Conservation (phyloP, 2,329 filamentous ascomycete species). For the Fusarium sp. region DNA sequence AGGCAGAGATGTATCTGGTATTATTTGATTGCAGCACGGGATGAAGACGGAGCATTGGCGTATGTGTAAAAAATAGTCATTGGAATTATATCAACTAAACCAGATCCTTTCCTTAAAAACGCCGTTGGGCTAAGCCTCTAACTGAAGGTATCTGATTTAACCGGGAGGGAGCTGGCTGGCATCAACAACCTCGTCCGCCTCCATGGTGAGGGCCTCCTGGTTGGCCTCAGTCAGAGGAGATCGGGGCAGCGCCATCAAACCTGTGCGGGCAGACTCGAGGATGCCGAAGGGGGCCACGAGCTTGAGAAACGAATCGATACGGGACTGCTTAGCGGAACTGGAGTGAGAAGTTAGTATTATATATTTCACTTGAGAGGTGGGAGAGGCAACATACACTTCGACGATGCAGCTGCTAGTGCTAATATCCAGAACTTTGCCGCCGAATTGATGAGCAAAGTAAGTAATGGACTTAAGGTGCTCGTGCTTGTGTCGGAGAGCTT, state of each 20-base stretch:
- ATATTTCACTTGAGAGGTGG: not conserved
- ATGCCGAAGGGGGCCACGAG: constrained; percentile 94
- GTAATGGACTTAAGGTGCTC: constrained; percentile 97
- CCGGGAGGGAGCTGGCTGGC: constrained; percentile 93
- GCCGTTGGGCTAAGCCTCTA: constrained; percentile 38
- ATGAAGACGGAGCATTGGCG: constrained; percentile 39
- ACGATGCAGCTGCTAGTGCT: constrained; percentile 99
- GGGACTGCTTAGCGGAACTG: constrained; percentile 89
- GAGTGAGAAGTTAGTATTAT: constrained; percentile 40
- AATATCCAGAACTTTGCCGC: constrained; percentile 96
- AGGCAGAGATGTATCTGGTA: constrained; percentile 8
- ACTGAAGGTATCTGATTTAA: constrained; percentile 57
- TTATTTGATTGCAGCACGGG: constrained; percentile 29
- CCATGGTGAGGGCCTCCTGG: constrained; percentile 79
- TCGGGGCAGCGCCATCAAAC: constrained; percentile 95
- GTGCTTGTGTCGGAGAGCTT: constrained; percentile 95
- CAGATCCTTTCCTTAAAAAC: constrained; percentile 47
- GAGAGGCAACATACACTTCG: constrained; percentile 77
- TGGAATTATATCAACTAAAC: constrained; percentile 45
- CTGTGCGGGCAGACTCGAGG: constrained; percentile 93
- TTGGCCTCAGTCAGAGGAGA: constrained; percentile 83
- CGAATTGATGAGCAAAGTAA: constrained; percentile 96
- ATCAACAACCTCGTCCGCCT: constrained; percentile 94
- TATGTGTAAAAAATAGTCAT: constrained; percentile 46
- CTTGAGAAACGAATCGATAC: constrained; percentile 98